Percentiles rank a stretch among this genome's conserved stretches.
phyloP scores from a whole-genome alignment of 1,284 basidiomycete species.

The Cryptococcus amylolentus region DNA sequence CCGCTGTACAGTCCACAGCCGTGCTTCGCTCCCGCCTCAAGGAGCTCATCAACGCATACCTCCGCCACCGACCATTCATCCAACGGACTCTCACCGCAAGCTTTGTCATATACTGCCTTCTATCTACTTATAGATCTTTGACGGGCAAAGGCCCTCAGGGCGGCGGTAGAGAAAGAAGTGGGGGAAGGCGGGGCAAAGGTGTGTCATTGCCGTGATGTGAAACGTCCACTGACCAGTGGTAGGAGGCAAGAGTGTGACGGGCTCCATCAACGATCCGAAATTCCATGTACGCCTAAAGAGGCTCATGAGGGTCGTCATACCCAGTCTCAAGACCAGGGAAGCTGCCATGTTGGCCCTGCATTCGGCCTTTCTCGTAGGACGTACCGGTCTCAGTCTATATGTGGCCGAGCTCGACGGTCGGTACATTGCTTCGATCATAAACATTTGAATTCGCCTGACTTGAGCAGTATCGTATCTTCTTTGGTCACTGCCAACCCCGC shows the following conservation, averaged over 20 bases:
- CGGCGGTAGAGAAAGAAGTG: conserved; percentile 8
- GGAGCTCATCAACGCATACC: conserved; percentile 51
- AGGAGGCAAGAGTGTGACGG: conserved; percentile 3
- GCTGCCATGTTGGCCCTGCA: conserved; percentile 82
- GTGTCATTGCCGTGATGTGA: not conserved
- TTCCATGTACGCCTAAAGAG: conserved; percentile 78
- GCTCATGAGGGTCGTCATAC: conserved; percentile 85
- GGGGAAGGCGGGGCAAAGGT: conserved; percentile 17
- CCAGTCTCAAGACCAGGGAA: conserved; percentile 78
- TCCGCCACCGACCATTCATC: conserved; percentile 61
- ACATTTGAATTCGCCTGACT: conserved; percentile 32
- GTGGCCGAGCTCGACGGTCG: conserved; percentile 91
- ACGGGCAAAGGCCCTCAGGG: conserved; percentile 27
- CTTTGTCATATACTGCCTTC: conserved; percentile 45
- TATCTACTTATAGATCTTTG: conserved; percentile 28
- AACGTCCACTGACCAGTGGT: not conserved
- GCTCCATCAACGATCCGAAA: conserved; percentile 68
- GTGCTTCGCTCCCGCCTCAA: conserved; percentile 15
- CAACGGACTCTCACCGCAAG: conserved; percentile 61
- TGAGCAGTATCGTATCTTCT: conserved; percentile 79
- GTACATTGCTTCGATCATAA: conserved; percentile 72
- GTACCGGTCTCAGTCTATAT: conserved; percentile 90
- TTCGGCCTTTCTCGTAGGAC: conserved; percentile 77
- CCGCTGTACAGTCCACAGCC: not conserved
- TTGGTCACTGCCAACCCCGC: conserved; percentile 81